A percentile compares a stretch with the other conserved stretches of the same genome.
Evolutionary conservation across 1,284 basidiomycete species (phyloP).

Genomic region (Heterobasidion parviporum): DNA sequence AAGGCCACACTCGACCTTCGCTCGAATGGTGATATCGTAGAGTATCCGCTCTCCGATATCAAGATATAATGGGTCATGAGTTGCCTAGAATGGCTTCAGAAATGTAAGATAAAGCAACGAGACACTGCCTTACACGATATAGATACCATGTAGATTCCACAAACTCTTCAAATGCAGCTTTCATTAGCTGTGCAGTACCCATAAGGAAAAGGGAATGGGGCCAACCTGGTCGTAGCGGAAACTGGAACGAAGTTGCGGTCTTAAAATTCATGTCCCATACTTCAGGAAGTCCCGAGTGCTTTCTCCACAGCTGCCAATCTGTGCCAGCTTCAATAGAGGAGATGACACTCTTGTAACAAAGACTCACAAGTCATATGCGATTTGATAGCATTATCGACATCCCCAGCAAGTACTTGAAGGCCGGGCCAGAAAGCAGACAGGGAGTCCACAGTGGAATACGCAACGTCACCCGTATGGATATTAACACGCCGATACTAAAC

Average conservation of each 20-base stretch:
- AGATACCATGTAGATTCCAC: constrained; percentile 93
- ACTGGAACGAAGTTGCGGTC: constrained; percentile 71
- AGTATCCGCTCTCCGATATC: constrained; percentile 83
- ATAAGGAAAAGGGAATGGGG: background rate
- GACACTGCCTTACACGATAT: constrained; percentile 60
- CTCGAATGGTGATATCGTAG: constrained; percentile 62
- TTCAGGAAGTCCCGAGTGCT: constrained; percentile 81
- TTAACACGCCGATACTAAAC: constrained; percentile 72
- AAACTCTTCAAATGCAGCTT: constrained; percentile 48
- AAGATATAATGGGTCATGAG: constrained; percentile 84
- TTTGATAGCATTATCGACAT: constrained; percentile 83
- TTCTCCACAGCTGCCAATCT: constrained; percentile 90
- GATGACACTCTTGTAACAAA: background rate
- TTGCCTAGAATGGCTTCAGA: constrained; percentile 52
- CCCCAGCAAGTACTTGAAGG: constrained; percentile 82
- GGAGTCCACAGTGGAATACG: constrained; percentile 72
- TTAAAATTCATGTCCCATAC: constrained; percentile 77
- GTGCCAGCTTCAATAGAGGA: constrained; percentile 1
- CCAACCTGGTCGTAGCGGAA: constrained; percentile 73
- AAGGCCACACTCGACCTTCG: constrained; percentile 81
- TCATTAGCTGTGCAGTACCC: background rate
- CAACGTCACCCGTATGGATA: constrained; percentile 66
- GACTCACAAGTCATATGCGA: constrained; percentile 68
- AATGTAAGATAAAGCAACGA: constrained; percentile 2
- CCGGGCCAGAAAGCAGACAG: constrained; percentile 87